Evolutionary conservation across 2,329 filamentous ascomycete species (phyloP).

Genomic region (Cryphonectria carpinicola): DNA sequence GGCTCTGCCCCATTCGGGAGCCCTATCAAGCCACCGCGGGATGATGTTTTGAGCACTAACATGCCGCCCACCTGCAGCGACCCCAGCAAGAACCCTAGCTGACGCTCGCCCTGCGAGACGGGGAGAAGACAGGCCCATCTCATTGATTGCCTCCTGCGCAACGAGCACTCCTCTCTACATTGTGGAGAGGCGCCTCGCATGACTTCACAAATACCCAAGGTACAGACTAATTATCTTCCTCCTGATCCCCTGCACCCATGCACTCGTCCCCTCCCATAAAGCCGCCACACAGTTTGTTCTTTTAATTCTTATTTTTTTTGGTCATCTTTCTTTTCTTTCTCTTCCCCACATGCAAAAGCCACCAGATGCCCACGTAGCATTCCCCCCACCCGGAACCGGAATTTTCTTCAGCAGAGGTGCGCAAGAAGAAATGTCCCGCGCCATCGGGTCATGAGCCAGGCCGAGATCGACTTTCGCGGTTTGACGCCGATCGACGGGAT

Average conservation of each 20-base stretch:
- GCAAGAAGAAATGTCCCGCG: not conserved
- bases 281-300: slow-evolving; percentile 20
- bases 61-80: slow-evolving; percentile 27
- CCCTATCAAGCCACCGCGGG: slow-evolving; percentile 25
- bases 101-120: slow-evolving; percentile 27
- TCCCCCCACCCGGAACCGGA: not conserved
- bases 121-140: slow-evolving; percentile 32
- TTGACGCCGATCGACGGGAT: slow-evolving; percentile 3
- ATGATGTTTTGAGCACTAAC: slow-evolving; percentile 21
- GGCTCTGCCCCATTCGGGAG: slow-evolving; percentile 24
- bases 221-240: slow-evolving; percentile 33
- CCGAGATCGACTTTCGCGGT: not conserved
- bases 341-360: slow-evolving; percentile 17
- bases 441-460: not conserved
- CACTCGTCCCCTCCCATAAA: slow-evolving; percentile 21
- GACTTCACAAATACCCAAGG: slow-evolving; percentile 52
- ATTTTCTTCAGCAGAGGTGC: not conserved
- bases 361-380: not conserved
- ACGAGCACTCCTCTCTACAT: slow-evolving; percentile 40
- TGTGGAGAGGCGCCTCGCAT: slow-evolving; percentile 46
- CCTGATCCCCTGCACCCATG: slow-evolving; percentile 14
- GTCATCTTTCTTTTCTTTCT: not conserved
- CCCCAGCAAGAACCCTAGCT: slow-evolving; percentile 27
- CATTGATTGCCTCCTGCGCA: slow-evolving; percentile 35
- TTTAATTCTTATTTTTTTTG: not conserved